These are phyloP conservation scores for Malassezia cuniculi DNA, from an alignment of 1,284 basidiomycete species.

Conservation along the genomic window DNA sequence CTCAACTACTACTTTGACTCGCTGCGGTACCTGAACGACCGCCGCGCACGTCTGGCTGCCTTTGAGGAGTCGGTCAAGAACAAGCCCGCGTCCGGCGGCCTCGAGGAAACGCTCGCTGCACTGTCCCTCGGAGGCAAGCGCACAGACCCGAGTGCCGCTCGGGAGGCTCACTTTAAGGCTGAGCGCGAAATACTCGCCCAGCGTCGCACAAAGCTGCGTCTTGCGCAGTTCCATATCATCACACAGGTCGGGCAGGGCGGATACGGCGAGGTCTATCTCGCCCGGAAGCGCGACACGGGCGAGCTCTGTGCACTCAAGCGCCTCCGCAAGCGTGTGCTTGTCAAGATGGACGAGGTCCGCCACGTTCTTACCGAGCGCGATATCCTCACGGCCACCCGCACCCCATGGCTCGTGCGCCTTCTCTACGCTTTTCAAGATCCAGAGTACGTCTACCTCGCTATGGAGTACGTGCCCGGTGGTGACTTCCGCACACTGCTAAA, in stretches of 20 bases:
- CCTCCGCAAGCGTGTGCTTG: constrained; percentile 39
- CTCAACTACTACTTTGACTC: constrained; percentile 45
- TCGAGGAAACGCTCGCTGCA: constrained; percentile 1
- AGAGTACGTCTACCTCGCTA: constrained; percentile 42
- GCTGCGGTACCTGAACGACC: constrained; percentile 34
- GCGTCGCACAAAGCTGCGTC: constrained; percentile 36
- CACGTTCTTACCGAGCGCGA: constrained; percentile 44
- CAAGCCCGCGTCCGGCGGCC: constrained; percentile 4
- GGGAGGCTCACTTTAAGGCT: constrained; percentile 27
- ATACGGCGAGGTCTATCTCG: constrained; percentile 44
- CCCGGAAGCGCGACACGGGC: constrained; percentile 41
- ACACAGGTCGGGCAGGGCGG: constrained; percentile 44
- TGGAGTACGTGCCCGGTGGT: constrained; percentile 51
- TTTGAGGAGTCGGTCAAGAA: constrained; percentile 54
- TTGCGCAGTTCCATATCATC: constrained; percentile 44
- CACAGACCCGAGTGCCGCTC: constrained; percentile 49
- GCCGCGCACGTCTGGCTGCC: constrained; percentile 50
- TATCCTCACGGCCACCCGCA: constrained; percentile 41
- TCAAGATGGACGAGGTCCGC: constrained; percentile 45
- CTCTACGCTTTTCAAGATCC: constrained; percentile 44
- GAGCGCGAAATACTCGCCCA: constrained; percentile 40
- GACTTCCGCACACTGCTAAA: constrained; percentile 44
- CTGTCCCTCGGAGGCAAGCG: constrained; percentile 1
- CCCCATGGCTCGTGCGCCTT: constrained; percentile 41
- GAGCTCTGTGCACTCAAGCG: constrained; percentile 44